Evolutionary conservation across 345 rosid genomes (phyloP).

Genomic region (Eucalyptus cloeziana): DNA sequence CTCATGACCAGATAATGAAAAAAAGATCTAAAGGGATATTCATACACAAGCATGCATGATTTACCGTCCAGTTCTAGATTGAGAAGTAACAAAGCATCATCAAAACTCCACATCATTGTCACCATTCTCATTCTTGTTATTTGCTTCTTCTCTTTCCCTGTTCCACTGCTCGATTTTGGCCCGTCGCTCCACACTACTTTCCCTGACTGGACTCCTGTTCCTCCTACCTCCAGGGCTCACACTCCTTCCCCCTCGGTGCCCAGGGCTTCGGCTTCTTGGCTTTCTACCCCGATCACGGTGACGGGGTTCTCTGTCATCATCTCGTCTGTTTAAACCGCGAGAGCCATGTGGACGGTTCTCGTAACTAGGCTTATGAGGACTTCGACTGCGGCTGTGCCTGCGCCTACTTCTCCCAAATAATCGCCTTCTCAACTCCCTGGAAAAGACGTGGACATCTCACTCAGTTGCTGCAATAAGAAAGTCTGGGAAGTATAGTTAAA

Average conservation of each 20-base stretch:
- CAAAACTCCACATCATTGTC: background rate
- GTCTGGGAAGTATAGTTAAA: too few species aligned
- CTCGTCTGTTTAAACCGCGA: constrained; percentile 23
- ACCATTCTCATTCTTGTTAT: background rate
- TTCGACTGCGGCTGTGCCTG: constrained; percentile 33
- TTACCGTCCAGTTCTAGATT: background rate
- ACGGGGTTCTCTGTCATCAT: constrained; percentile 24
- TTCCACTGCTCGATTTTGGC: constrained; percentile 57
- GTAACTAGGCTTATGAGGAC: constrained; percentile 21
- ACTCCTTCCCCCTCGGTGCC: constrained; percentile 19
- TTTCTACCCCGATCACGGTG: constrained; percentile 25
- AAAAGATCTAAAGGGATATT: background rate
- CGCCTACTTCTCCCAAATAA: constrained; percentile 26
- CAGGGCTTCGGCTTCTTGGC: constrained; percentile 37
- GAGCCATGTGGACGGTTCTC: constrained; percentile 14
- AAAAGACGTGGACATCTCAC: background rate
- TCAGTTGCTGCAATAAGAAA: background rate
- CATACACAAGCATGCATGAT: background rate
- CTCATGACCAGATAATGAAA: background rate
- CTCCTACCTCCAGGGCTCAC: constrained; percentile 25
- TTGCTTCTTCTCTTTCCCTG: constrained; percentile 21
- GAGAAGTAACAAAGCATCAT: background rate
- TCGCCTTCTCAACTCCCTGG: constrained; percentile 40
- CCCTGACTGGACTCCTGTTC: constrained; percentile 34
- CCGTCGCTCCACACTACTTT: constrained; percentile 39